Evolutionary conservation across 805 yeast genomes (phyloP).

Genomic region (Ogataea naganishii): DNA sequence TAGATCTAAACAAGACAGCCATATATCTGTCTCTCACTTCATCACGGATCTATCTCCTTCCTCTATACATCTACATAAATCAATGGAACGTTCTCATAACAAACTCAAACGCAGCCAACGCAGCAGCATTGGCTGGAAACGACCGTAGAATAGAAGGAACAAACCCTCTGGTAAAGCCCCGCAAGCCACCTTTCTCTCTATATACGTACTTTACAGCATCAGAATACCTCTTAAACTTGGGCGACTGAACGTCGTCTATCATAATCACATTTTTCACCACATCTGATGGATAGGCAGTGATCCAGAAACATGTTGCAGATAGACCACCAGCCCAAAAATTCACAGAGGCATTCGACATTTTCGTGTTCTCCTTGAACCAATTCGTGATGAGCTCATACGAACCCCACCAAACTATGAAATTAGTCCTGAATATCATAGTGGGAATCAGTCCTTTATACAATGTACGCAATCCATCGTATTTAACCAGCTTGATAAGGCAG

Average conservation of each 20-base stretch:
- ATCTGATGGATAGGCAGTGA: conserved; percentile 81
- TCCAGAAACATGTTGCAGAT: conserved; percentile 83
- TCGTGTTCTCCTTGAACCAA: conserved; percentile 57
- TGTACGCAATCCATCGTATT: conserved; percentile 59
- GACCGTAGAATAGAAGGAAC: conserved; percentile 73
- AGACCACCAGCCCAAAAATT: conserved; percentile 92
- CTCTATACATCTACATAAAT: no score
- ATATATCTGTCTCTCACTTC: no score
- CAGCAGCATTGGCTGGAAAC: conserved; percentile 93
- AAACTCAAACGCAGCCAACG: conserved; percentile 81
- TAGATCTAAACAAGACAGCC: no score
- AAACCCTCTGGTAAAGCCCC: conserved; percentile 76
- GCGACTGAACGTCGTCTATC: conserved; percentile 69
- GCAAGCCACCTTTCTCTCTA: conserved; percentile 44
- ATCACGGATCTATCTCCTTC: conserved; percentile 4
- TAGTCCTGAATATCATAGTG: conserved; percentile 81
- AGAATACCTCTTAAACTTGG: conserved; percentile 62
- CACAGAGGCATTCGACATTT: conserved; percentile 56
- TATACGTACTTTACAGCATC: conserved; percentile 68
- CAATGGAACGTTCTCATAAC: conserved; percentile 51
- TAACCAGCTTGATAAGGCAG: conserved; percentile 52
- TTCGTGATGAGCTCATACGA: conserved; percentile 73
- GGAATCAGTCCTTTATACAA: conserved; percentile 76
- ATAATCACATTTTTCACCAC: conserved; percentile 80
- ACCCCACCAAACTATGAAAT: conserved; percentile 92